These are phyloP conservation scores for Sugiyamaella novakii DNA, from an alignment of 1,139 yeast species.

Conservation along the genomic window DNA sequence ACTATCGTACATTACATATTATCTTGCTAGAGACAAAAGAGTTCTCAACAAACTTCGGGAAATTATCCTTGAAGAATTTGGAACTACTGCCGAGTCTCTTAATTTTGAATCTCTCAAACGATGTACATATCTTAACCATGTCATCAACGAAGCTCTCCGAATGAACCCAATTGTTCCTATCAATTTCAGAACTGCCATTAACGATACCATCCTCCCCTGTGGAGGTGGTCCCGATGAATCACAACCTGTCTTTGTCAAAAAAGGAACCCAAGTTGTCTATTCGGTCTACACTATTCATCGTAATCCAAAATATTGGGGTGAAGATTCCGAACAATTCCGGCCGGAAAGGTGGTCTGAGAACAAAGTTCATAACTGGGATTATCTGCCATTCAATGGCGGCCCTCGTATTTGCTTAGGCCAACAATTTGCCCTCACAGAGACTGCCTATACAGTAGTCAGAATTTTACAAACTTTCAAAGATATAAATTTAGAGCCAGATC, in stretches of 20 bases:
- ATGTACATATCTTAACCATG: conserved; percentile 52
- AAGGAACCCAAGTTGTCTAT: conserved; percentile 43
- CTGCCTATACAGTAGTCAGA: conserved; percentile 51
- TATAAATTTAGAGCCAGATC: conserved; percentile 16
- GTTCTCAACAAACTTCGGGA: conserved; percentile 47
- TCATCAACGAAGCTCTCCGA: conserved; percentile 55
- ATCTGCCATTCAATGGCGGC: conserved; percentile 55
- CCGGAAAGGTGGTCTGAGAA: conserved; percentile 55
- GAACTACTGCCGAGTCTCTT: conserved; percentile 26
- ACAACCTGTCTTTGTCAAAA: conserved; percentile 41
- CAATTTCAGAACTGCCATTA: conserved; percentile 53
- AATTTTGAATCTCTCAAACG: conserved; percentile 55
- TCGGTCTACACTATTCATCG: conserved; percentile 37
- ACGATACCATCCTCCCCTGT: conserved; percentile 51
- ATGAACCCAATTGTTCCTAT: conserved; percentile 60
- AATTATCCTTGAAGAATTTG: conserved; percentile 43
- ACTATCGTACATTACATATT: conserved; percentile 52
- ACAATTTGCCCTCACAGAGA: conserved; percentile 61
- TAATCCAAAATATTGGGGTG: conserved; percentile 38
- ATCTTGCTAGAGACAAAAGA: conserved; percentile 50
- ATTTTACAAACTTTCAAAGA: conserved; percentile 44
- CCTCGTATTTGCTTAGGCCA: conserved; percentile 63
- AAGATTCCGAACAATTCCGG: conserved; percentile 46
- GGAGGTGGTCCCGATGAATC: conserved; percentile 26
- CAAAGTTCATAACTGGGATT: conserved; percentile 37